Evolutionary conservation across 176 grass and related monocot species (phyloP).

Genomic region (Tillandsia fasciculata): DNA sequence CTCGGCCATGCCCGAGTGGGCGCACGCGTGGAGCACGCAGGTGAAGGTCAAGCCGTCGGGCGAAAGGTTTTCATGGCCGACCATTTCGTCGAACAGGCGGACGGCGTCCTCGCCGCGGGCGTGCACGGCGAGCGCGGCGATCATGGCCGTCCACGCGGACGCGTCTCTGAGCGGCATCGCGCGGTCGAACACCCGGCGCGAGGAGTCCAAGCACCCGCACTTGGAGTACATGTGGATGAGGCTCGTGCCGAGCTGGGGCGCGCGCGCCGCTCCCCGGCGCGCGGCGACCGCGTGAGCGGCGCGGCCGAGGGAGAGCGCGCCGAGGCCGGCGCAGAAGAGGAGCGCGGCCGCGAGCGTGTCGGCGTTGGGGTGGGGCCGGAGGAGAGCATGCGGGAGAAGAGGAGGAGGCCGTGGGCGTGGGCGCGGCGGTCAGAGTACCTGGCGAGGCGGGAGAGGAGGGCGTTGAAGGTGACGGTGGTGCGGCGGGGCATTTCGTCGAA

Average conservation of each 20-base stretch:
- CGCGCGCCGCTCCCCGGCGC: neutral
- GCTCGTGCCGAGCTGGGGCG: constrained; percentile 7
- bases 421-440: neutral
- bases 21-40: constrained; percentile 14
- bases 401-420: neutral
- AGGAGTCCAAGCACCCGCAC: constrained; percentile 14
- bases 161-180: constrained; percentile 10
- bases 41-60: constrained; percentile 21
- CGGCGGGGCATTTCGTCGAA: constrained; percentile 21
- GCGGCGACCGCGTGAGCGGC: constrained; percentile 1
- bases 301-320: constrained; percentile 5
- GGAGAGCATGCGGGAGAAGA: neutral
- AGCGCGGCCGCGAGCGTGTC: constrained; percentile 2
- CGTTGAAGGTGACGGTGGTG: constrained; percentile 16
- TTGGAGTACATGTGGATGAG: constrained; percentile 19
- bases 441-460: constrained; percentile 13
- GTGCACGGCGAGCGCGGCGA: constrained; percentile 14
- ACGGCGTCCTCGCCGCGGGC: constrained; percentile 12
- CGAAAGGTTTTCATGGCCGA: neutral
- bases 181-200: constrained; percentile 1
- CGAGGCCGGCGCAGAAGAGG: constrained; percentile 6
- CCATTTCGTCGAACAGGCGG: constrained; percentile 8
- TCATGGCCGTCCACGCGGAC: constrained; percentile 24
- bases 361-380: neutral
- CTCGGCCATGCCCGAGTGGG: constrained; percentile 14